Conservation (phyloP, 257 asterid genomes). For the Fraxinus pennsylvanica region DNA sequence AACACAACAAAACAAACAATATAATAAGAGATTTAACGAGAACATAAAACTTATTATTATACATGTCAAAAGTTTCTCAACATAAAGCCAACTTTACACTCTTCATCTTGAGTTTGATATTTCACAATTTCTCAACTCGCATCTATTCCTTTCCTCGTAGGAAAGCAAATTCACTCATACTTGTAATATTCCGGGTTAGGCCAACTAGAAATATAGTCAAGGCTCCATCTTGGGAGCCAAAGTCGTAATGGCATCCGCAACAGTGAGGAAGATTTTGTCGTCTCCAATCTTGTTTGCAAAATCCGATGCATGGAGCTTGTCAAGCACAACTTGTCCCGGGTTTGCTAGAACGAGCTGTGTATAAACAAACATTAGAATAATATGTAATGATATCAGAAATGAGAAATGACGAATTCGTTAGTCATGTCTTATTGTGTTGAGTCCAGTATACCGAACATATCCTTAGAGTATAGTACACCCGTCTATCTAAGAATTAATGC, state of each 20-base stretch:
- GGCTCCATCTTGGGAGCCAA: slow-evolving; percentile 79
- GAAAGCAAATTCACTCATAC: not conserved
- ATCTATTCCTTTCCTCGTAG: not conserved
- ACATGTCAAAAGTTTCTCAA: not conserved
- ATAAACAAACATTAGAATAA: not conserved
- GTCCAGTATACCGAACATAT: not conserved
- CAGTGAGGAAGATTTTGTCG: slow-evolving; percentile 69
- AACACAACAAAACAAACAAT: not conserved
- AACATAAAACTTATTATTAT: not conserved
- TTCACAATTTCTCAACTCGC: not conserved
- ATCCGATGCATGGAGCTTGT: slow-evolving; percentile 62
- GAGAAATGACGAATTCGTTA: not conserved
- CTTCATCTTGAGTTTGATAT: not conserved
- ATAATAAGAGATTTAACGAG: not conserved
- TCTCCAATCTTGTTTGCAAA: slow-evolving; percentile 52
- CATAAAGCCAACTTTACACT: not conserved
- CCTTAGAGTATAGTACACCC: not conserved
- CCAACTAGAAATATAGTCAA: slow-evolving; percentile 16
- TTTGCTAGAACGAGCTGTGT: slow-evolving; percentile 75
- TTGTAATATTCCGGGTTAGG: not conserved
- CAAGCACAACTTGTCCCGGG: slow-evolving; percentile 69
- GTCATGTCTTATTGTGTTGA: not conserved
- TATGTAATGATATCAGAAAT: not conserved
- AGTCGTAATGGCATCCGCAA: slow-evolving; percentile 64
- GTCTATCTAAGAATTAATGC: not conserved